Base-by-base conservation (phyloP, 495 filamentous ascomycete species). In the Penicillium canescens region DNA sequence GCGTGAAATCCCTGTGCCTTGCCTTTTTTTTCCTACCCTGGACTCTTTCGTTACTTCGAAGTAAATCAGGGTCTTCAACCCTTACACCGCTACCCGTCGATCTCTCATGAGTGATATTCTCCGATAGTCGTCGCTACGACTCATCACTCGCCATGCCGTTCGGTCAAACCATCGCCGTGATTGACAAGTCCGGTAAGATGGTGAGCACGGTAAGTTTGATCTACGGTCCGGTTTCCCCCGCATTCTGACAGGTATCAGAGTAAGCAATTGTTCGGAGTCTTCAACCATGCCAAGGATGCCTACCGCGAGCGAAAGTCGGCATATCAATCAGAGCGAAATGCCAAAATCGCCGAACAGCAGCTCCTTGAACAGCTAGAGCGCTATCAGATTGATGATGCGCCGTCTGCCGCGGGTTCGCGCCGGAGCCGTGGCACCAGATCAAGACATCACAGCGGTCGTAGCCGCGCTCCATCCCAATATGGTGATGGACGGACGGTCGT, bases 181-280 rank as follows among this genome's bases (percentile, higher is more conserved):
- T 96, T 71, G 92, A 96, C 75, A 89, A 88, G 63, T 95, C 91
- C 53, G 91, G 91, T 52, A 93, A 96, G 78, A 85, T 95, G 8
- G 89, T 96, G 46, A 92, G 86, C 79, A 94, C 88, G 51, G 91
- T 94, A 82, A 71, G 89, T 73, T 38, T 18, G 43, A 48, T 44
- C 23, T 34, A 28, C 31, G 20, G 34, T 2, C 41, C 16, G 12
- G 44, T 18, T 38, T n/a, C 39, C 52, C 26, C 42, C 26, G 23
- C 16, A 39, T 61, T 58, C 69, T 73, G 55, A 77, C 46, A 47
- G 37, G 13, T 46, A 23, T 38, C 68, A 96, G 91, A 90, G 88
- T 69, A 96, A 92, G 75, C 90, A 95, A 55, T 74, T 96, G 26
- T 81, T 95, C 60, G 83, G 82, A 57, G 86, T 96, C 56, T 91